Conservation (phyloP, 306 rosid genomes). For the Pueraria montana region DNA sequence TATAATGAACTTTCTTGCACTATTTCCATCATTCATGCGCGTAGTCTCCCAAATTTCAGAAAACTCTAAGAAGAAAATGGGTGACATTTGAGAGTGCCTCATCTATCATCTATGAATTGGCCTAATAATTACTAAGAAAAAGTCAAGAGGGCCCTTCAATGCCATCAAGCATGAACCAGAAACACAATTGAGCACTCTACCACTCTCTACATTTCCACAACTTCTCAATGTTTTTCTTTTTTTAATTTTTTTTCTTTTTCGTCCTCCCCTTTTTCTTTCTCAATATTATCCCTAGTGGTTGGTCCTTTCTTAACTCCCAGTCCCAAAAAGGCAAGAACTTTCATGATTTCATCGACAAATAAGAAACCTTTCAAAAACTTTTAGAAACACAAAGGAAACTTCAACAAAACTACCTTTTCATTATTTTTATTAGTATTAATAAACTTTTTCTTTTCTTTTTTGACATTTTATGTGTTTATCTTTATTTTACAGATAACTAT, state of each 20-base stretch:
- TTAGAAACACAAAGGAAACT: background rate
- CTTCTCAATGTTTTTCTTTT: background rate
- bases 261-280: background rate
- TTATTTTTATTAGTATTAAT: background rate
- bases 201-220: background rate
- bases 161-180: background rate
- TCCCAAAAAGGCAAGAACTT: background rate
- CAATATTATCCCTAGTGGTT: background rate
- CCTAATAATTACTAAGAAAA: background rate
- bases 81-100: background rate
- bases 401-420: background rate
- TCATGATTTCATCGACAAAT: conserved; percentile 1
- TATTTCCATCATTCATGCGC: background rate
- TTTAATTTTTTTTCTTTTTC: background rate
- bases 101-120: background rate
- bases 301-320: background rate
- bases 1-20: background rate
- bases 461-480: background rate
- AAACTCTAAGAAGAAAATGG: background rate
- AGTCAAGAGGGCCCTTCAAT: background rate
- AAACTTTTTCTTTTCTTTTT: background rate
- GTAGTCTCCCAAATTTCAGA: background rate
- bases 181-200: conserved; percentile 19
- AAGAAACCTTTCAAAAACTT: background rate
- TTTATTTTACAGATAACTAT: background rate